Conservation (phyloP, 169 alveolate genomes). For the Miamiensis avidus region DNA sequence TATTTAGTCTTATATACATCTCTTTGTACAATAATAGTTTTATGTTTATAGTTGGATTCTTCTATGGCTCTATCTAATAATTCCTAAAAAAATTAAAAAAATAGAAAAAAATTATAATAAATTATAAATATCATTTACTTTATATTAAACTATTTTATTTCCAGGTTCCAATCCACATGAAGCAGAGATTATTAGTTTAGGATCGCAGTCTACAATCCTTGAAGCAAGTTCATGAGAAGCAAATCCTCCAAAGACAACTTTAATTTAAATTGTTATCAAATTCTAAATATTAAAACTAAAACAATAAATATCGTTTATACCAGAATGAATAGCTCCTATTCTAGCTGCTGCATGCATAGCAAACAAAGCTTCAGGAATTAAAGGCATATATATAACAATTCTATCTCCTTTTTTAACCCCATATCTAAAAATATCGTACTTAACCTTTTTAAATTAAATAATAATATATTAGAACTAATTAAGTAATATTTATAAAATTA, state of each 20-base stretch:
- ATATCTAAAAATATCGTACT: too few species aligned
- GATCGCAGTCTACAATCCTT: conserved; percentile 78
- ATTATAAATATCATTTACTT: neutral
- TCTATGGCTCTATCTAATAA: conserved; percentile 80
- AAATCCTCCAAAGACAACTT: conserved; percentile 88
- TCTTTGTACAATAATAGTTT: conserved; percentile 59
- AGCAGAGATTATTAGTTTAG: conserved; percentile 78
- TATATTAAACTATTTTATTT: conserved; percentile 30
- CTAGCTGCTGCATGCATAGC: conserved; percentile 85
- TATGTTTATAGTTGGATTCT: conserved; percentile 44
- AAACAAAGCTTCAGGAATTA: conserved; percentile 83
- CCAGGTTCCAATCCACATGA: conserved; percentile 90
- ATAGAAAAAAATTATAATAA: neutral
- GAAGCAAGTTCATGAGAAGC: conserved; percentile 81
- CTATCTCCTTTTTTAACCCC: conserved; percentile 81
- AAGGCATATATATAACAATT: conserved; percentile 85
- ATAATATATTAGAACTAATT: neutral
- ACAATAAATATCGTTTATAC: neutral
- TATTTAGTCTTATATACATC: neutral
- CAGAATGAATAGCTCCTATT: conserved; percentile 85
- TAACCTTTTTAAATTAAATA: neutral
- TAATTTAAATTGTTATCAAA: too few species aligned
- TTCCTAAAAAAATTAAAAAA: conserved; percentile 49
- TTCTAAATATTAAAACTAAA: too few species aligned
- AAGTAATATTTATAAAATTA: too few species aligned